Base-by-base conservation (phyloP, 129 eudicot species). In the Helianthus tuberosus region DNA sequence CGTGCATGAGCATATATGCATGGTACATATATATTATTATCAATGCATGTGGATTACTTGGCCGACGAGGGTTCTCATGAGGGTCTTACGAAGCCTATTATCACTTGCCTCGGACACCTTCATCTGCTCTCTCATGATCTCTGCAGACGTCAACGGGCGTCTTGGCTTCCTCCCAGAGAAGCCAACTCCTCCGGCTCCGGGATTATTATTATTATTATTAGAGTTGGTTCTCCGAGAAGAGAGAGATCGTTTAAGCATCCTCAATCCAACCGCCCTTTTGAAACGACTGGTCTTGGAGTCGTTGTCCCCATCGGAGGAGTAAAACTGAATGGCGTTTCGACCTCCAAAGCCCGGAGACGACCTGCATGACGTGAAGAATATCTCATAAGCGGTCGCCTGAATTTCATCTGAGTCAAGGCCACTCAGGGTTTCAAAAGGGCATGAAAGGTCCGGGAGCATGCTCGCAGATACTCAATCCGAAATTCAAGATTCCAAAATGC, bases 331-430 rank as follows among this genome's bases (percentile, higher is more conserved):
- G 63, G 96, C 80, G 46, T 68, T 85, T 59, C 91, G 75, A 11
- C 93, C 92, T 5, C 98, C 98, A 39, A 93, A 93, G n/a, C 98
- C 96, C 0, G 97, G 98, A 12, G 98, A 86, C 0, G 98, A 88
- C 78, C 98, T 72, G 73, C 98, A 93, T 20, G 98, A 79, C 23
- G 98, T 84, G 88, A 93, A 93, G 83, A 93, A 90, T 8, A 93
- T 80, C 67, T 93, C 98, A 25, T 93, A 93, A 8, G 98, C 97
- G 8, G 98, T 82, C 66, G 84, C 85, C 5, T 88, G 82, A 55
- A 84, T 75, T 69, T 86, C 97, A 16, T 85, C 88, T 0, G 64
- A 62, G 73, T 88, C 93, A 35, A 93, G 81, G 63, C 85, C 96
- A 0, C 83, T 79, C 38, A 90, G 62, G 69, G 35, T 76, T 15